phyloP scores from a whole-genome alignment of 2,329 filamentous ascomycete species.

The Dactylella cylindrospora region DNA sequence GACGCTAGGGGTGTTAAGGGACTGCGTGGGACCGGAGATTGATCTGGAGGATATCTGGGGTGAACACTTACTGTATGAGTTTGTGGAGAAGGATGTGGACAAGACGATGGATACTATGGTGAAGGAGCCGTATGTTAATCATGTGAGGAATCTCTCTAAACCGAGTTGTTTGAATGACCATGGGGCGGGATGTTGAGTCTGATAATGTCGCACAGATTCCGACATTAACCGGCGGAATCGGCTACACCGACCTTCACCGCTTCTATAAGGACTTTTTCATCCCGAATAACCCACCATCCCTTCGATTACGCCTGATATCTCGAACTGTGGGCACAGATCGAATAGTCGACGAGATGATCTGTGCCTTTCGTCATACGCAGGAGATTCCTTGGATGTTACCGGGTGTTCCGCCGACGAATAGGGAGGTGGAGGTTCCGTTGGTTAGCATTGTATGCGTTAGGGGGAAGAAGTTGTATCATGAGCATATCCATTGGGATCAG shows the following conservation, averaged over 20 bases:
- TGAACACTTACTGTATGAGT: slow-evolving; percentile 72
- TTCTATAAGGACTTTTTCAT: slow-evolving; percentile 77
- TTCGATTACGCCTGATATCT: slow-evolving; percentile 67
- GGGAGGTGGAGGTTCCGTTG: slow-evolving; percentile 62
- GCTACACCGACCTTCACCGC: slow-evolving; percentile 62
- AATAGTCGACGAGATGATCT: slow-evolving; percentile 70
- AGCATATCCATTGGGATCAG: slow-evolving; percentile 73
- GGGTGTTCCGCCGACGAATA: slow-evolving; percentile 62
- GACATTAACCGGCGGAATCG: slow-evolving; percentile 66
- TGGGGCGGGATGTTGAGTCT: too few species aligned
- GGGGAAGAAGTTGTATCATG: slow-evolving; percentile 68
- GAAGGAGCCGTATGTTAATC: slow-evolving; percentile 75
- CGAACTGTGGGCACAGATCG: slow-evolving; percentile 72
- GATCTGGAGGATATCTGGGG: slow-evolving; percentile 78
- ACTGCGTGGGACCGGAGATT: slow-evolving; percentile 70
- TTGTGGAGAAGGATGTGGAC: slow-evolving; percentile 67
- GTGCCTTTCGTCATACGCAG: slow-evolving; percentile 64
- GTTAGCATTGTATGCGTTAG: slow-evolving; percentile 67
- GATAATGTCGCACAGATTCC: slow-evolving; percentile 13
- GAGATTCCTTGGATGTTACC: slow-evolving; percentile 69
- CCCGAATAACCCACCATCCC: slow-evolving; percentile 69
- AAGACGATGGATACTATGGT: slow-evolving; percentile 83
- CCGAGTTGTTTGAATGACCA: too few species aligned
- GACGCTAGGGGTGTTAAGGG: slow-evolving; percentile 62
- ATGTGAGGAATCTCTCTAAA: slow-evolving; percentile 17